Evolutionary conservation across 371 early-diverging fungal genomes (phyloP).

Genomic region (Amoeboaphelidium occidentale): DNA sequence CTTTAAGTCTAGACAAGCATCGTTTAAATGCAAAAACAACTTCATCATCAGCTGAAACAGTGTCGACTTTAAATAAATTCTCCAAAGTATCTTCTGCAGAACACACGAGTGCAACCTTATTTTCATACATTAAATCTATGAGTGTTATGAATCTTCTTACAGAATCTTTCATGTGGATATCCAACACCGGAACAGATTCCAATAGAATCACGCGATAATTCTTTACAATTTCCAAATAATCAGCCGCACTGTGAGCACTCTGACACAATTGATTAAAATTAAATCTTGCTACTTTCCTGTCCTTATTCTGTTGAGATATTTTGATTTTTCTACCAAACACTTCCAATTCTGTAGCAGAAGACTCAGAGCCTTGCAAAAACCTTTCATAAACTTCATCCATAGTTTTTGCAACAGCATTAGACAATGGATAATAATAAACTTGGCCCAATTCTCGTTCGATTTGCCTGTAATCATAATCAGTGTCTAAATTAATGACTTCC

Average conservation of each 20-base stretch:
- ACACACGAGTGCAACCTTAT: constrained; percentile 20
- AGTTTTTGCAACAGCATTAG: no score
- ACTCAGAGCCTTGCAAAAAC: no score
- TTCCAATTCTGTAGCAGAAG: no score
- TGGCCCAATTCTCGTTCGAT: no score
- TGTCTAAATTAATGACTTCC: constrained; percentile 48
- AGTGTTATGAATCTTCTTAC: constrained; percentile 80
- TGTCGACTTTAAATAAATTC: constrained; percentile 36
- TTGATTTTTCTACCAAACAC: no score
- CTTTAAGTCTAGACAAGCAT: constrained; percentile 58
- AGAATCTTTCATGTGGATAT: constrained; percentile 46
- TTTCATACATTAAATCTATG: constrained; percentile 76
- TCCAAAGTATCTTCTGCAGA: constrained; percentile 37
- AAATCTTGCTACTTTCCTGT: constrained; percentile 55
- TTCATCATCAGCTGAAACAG: constrained; percentile 70
- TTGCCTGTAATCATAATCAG: constrained; percentile 68
- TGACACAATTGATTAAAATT: constrained; percentile 52
- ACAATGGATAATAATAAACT: no score
- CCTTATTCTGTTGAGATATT: no score
- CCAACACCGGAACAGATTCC: constrained; percentile 46
- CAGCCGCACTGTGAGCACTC: constrained; percentile 46
- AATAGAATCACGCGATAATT: constrained; percentile 46
- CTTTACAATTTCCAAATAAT: constrained; percentile 55
- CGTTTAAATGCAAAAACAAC: constrained; percentile 89
- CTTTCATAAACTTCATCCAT: no score